Evolutionary conservation across 2,329 filamentous ascomycete genomes (phyloP), one percentile per base, ranked within the genome.

Genomic region (Nemania sp.): DNA sequence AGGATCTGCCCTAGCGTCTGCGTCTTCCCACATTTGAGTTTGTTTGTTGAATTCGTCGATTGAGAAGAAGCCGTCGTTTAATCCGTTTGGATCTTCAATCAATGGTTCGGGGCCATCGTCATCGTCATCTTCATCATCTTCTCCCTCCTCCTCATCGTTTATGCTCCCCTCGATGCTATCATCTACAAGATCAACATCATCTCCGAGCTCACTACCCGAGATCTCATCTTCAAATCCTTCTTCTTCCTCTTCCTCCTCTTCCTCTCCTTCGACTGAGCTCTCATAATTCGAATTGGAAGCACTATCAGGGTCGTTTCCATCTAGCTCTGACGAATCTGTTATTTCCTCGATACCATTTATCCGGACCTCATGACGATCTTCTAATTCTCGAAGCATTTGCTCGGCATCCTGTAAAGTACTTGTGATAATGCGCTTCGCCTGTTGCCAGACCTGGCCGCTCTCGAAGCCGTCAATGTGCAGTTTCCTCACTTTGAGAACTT

Each of bases 61-160:
- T 18, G 93, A 97, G 82, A 99, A 99, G 83, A 99, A 99, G 5
- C 94, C 95, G 77, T 99, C 96, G 76, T 99, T 98, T 35, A 99
- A 88, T 6, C 94, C 93, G 76, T 96, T 86, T 3, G 90, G 89
- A 76, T 98, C 94, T 73, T 90, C 85, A 8, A 89, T 82, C 67
- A 91, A 90, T 45, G 87, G 86, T 56, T 86, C 86, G 0, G 81
- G 79, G 85, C 82, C 11, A 81, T 80, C 59, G n/a, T 66, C 61
- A 0, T 59, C 51, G 3, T 63, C 58, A 1, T 62, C 62, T 11
- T 62, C 57, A 0, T 82, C 84, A 2, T 86, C 85, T 0, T 86
- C 84, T 0, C 83, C 83, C 0, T 80, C 79, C 0, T 79, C 79
- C n/a, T 78, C 77, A n/a, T 71, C 73, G 1, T 78, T 52, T 47